Evolutionary conservation across 352 stramenopile genomes (phyloP), one percentile per base, ranked within the genome.

Genomic region (Phytophthora fragariae): DNA sequence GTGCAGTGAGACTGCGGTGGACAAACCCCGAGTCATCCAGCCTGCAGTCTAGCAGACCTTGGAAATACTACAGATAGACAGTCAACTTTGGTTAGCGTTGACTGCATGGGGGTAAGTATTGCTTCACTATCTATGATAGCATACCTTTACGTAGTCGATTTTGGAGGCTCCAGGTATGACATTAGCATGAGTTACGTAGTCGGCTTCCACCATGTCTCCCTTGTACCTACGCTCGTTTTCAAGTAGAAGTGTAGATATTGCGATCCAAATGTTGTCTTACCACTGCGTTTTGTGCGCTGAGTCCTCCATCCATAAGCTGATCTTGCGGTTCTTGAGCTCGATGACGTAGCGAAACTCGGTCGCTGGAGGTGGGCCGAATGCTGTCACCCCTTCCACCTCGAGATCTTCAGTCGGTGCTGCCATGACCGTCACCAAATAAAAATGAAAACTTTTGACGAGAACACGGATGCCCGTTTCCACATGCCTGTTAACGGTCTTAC

Each of bases 321-420:
- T n/a, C 7, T 52, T 52, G 37, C 14, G 37, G 37, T 44, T 44
- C 37, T 15, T 15, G 37, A 44, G 37, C 37, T 44, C 37, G 37
- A 44, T 44, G 37, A 44, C 37, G 37, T 44, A 44, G 37, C 37
- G 37, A 15, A 57, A 68, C 2, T 12, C 27, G 11, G 44, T 56
- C 21, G 35, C 2, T 2, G 69, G 41, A 7, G 24, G 31, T 24
- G 31, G 3, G 5, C 11, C n/a, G 29, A 68, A 76, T 29, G 46
- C 24, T 12, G 63, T 69, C 1, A 63, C 17, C 15, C 69, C 69
- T 8, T 72, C 57, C 11, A 44, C 37, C 37, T 44, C 37, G 37
- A 44, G 37, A 52, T 52, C 15, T 29, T 27, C 11, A 6, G 19
- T 3, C 31, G 37, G 11, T 6, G 37, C 12, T 44, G 14, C 1